phyloP scores from a whole-genome alignment of 345 rosid genomes.

The Gossypium turneri region DNA sequence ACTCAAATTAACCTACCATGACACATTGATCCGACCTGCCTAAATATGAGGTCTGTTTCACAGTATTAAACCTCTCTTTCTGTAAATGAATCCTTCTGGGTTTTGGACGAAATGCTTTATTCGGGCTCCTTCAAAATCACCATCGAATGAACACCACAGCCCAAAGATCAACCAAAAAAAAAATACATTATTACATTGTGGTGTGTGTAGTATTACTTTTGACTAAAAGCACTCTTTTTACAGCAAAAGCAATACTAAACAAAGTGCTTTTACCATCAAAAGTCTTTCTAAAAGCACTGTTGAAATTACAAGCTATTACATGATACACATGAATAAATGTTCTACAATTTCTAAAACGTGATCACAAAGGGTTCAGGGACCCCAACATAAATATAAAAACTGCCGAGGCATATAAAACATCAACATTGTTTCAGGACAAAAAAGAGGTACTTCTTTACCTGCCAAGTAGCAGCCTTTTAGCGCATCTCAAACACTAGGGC shows the following conservation, averaged over 20 bases:
- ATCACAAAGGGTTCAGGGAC: neutral
- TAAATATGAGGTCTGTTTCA: too few species aligned
- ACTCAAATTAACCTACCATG: too few species aligned
- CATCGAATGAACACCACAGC: neutral
- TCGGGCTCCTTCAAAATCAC: neutral
- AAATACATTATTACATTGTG: neutral
- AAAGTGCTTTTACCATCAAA: too few species aligned
- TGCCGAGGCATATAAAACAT: neutral
- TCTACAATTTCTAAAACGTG: neutral
- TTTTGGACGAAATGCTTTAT: neutral
- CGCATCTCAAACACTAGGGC: constrained; percentile 24
- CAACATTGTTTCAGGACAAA: neutral
- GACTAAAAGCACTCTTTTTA: too few species aligned
- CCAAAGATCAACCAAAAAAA: neutral
- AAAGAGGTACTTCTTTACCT: neutral
- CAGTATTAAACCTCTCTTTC: neutral
- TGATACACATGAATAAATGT: neutral
- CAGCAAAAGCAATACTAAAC: too few species aligned
- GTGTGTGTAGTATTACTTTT: too few species aligned
- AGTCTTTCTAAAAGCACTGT: too few species aligned
- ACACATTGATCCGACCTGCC: too few species aligned
- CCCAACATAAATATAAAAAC: neutral
- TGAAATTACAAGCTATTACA: neutral
- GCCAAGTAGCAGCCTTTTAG: neutral
- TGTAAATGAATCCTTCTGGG: neutral